Percentiles rank a stretch among this genome's conserved stretches.
These are phyloP conservation scores for Biscutella laevigata DNA, from an alignment of 441 rosid species.

Conservation along the genomic window DNA sequence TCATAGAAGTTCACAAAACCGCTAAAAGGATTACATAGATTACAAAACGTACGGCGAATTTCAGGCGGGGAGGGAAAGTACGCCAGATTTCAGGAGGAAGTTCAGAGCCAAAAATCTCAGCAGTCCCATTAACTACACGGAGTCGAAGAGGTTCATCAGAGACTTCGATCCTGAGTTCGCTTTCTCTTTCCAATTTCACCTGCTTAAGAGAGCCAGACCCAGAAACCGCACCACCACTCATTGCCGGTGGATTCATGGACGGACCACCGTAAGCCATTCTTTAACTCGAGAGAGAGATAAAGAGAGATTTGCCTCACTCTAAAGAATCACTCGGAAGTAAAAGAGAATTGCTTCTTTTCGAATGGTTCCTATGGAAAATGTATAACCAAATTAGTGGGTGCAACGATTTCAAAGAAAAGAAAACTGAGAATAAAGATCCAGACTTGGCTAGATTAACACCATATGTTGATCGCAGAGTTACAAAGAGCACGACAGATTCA, in stretches of 20 bases:
- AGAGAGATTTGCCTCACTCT: background rate
- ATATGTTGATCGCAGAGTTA: background rate
- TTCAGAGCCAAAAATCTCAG: constrained; percentile 88
- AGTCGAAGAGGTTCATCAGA: constrained; percentile 61
- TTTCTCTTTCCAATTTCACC: constrained; percentile 71
- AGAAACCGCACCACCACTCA: constrained; percentile 27
- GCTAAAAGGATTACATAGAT: background rate
- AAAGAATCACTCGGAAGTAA: background rate
- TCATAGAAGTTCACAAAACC: background rate
- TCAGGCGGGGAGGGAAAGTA: constrained; percentile 74
- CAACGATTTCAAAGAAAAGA: background rate
- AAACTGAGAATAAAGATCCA: constrained; percentile 1
- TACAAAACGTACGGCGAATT: constrained; percentile 53
- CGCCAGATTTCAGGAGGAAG: constrained; percentile 85
- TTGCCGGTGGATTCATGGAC: constrained; percentile 26
- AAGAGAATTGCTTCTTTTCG: background rate
- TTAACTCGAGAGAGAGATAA: background rate
- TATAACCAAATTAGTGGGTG: background rate
- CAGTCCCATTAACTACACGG: constrained; percentile 62
- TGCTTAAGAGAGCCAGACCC: constrained; percentile 43
- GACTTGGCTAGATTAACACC: background rate
- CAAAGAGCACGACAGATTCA: too few species aligned
- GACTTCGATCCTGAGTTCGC: constrained; percentile 82
- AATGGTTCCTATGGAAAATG: background rate
- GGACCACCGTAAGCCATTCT: constrained; percentile 40